Percentiles rank a stretch among this genome's conserved stretches.
Evolutionary conservation across 257 asterid genomes (phyloP).

Genomic region (Fraxinus excelsior): DNA sequence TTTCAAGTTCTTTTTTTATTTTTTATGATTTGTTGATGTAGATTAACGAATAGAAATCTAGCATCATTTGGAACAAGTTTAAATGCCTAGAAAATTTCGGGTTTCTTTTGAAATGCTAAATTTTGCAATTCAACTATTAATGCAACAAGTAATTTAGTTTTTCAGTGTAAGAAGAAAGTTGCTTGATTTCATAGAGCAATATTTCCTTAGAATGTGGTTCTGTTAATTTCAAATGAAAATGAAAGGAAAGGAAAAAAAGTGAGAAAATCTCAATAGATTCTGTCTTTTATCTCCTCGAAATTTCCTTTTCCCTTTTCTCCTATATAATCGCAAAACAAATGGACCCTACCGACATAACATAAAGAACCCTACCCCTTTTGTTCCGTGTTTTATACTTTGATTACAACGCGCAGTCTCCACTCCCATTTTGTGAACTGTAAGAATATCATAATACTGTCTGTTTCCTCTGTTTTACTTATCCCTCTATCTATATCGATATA

Average conservation of each 20-base stretch:
- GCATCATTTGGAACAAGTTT: not conserved
- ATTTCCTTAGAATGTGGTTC: too few relatives aligned
- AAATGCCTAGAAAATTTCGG: not conserved
- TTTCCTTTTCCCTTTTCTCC: not conserved
- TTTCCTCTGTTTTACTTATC: not conserved
- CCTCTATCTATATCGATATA: not conserved
- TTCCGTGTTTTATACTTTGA: not conserved
- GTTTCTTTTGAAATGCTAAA: not conserved
- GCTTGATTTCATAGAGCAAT: not conserved
- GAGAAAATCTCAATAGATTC: too few relatives aligned
- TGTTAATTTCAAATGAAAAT: not conserved
- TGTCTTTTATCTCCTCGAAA: not conserved
- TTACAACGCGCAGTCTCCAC: not conserved
- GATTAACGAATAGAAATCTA: not conserved
- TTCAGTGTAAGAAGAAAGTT: not conserved
- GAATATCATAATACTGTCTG: not conserved
- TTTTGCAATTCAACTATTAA: not conserved
- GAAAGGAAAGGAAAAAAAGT: not conserved
- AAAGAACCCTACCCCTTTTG: not conserved
- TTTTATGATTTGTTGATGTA: not conserved
- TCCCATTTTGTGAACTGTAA: not conserved
- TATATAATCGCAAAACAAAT: not conserved
- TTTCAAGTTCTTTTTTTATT: slow-evolving; percentile 18
- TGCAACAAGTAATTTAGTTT: not conserved
- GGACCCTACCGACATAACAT: not conserved